Base-by-base conservation (phyloP, 257 asterid genomes). In the Solanum sejunctum region DNA sequence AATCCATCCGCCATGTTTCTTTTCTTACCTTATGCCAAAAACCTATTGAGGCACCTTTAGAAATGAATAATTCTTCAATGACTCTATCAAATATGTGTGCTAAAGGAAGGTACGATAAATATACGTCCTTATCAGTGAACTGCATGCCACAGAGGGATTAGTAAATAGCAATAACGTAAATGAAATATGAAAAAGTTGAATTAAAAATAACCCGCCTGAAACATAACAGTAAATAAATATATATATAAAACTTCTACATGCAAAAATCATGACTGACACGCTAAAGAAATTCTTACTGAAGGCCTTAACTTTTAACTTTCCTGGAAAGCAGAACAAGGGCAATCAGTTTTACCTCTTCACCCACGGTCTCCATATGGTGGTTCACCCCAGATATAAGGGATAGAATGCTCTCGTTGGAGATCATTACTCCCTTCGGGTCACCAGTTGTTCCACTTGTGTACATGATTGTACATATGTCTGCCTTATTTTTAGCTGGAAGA, bases 401-500 rank as follows among this genome's bases (percentile, higher is more conserved):
- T 85, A 95, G 93, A 82, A 95, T 88, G 90, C 94, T 91, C 89
- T 92, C 98, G 13, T 95, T 92, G 45, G 97, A 89, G 60, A 93
- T 89, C 88, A 93, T 84, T 20, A 92, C 97, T 47, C 97, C 98
- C 85, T 95, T 95, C 5, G 97, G 98, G 58, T 93, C 94, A 17
- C 98, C 98, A 39, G 98, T 94, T 71, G 98, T 94, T 49, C 97
- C 98, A 88, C 97, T 94, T 9, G 98, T 93, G 85, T 94, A 94
- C 98, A 95, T 95, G 83, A 95, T 93, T 0, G 97, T 93, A 83
- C 98, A 95, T 82, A 92, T 91, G 78, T 95, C 95, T 0, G 87
- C 87, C 81, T 69, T 88, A 71, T 91, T 92, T 92, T 93, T 93
- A 13, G 21, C 69, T 18, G 98, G 98, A 81, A 93, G 83, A 51